Base-by-base conservation (phyloP, 306 rosid species). In the Dalbergia oliveri region DNA sequence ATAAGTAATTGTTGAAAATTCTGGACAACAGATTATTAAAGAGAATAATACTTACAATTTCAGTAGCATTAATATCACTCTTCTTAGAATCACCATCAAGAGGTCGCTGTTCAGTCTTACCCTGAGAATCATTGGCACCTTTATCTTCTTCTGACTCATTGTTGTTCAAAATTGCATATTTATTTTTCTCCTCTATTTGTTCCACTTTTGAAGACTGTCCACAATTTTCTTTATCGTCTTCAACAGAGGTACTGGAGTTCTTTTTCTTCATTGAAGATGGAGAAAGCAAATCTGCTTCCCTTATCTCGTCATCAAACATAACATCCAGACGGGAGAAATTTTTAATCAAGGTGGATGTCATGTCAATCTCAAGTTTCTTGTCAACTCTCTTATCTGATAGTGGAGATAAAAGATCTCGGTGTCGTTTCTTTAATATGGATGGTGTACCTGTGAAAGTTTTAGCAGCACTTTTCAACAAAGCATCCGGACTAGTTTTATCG, bases 371-470 rank as follows among this genome's bases (percentile, higher is more conserved):
- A 66, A 84, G 86, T 87, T 88, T 93, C 85, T 96, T 93, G 81
- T 89, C 94, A 7, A 56, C 84, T 79, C 94, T 87, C 87, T 90
- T 91, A 73, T 93, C 97, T 31, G 99, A 96, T 34, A 91, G 75
- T n/a, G 98, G 99, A 37, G 99, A 88, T 71, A 96, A 83, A 69
- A 96, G 88, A 66, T 89, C 94, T 10, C 98, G 85, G 77, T 79
- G 87, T 83, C 98, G 89, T 88, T 96, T 96, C 90, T 91, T 95
- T 87, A 93, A 77, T 82, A 95, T 95, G 56, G 99, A 90, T 64
- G 99, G 99, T 31, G 99, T 93, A 15, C 89, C 85, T 0, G 86
- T 91, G 78, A 95, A 93, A 75, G 96, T 91, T 93, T 90, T 95
- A 69, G 99, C 96, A 39, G 98, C 99, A 91, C 88, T 87, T 84